These are phyloP conservation scores for Parascedosporium putredinis DNA, from an alignment of 2,329 filamentous ascomycete species.

Conservation along the genomic window DNA sequence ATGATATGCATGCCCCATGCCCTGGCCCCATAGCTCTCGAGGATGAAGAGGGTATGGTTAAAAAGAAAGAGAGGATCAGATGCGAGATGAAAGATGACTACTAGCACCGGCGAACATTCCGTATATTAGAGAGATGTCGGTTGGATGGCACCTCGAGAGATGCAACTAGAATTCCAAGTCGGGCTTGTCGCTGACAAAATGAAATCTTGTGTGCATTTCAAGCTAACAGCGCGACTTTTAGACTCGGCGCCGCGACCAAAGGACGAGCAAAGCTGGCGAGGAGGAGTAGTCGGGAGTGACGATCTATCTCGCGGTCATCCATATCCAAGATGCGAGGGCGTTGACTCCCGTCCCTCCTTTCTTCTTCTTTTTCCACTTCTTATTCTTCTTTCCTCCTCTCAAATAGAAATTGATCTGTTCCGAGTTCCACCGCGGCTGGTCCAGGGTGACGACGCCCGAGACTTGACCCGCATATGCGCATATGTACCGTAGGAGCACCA, in stretches of 20 bases:
- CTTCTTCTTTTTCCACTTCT: no score
- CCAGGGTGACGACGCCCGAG: conserved; percentile 1
- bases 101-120: background rate
- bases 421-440: background rate
- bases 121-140: background rate
- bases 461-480: background rate
- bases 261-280: no score
- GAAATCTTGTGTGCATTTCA: background rate
- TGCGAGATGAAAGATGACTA: background rate
- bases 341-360: no score
- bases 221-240: no score
- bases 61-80: background rate
- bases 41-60: background rate
- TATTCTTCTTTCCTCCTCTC: no score
- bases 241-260: no score
- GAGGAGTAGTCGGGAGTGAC: no score
- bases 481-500: background rate
- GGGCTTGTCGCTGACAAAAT: background rate
- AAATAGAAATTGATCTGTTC: no score
- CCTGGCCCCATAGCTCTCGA: background rate
- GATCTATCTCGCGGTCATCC: no score
- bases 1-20: conserved; percentile 7
- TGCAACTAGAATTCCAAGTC: background rate
- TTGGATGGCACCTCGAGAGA: background rate
- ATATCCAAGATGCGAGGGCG: no score